Evolutionary conservation across 768 basidiomycete species (phyloP), one percentile per base, ranked within the genome.

Genomic region (Mycena crocata): DNA sequence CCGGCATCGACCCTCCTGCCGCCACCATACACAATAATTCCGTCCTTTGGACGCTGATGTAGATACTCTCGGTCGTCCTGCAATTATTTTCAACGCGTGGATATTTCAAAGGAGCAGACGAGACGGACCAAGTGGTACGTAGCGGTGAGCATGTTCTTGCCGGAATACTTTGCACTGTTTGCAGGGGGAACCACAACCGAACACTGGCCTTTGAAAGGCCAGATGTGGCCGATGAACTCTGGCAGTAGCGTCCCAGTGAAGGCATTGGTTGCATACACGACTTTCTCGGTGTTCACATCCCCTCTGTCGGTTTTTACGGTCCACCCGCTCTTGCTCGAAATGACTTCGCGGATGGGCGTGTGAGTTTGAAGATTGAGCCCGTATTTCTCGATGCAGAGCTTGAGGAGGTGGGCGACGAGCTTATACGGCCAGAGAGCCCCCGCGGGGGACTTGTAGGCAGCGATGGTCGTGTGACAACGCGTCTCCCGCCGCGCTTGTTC

Each of bases 201-300:
- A 62, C 75, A 70, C 66, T 69, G 67, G 0, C 57, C 64, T 19
- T 28, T 66, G 50, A 66, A 59, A 62, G 77, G 75, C 44, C 68
- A 66, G 37, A 74, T 71, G 31, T 62, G 74, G 14, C 70, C 71
- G 13, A 34, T 19, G 44, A 72, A 71, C 44, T 75, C 70, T 3
- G 70, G 68, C 30, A 86, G 68, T n/a, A 85, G 72, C 44, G 78
- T 75, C 23, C 82, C 77, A 26, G 77, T 77, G 70, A 83, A 84
- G 15, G 79, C 84, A 69, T 86, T 86, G 39, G 83, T 84, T 17
- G 82, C 81, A 62, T 81, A 81, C 1, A 86, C 76, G 28, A 86
- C 80, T 60, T 80, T 76, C 3, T 54, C 44, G 0, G 81, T 71
- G 23, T 31, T 48, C 21, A 83, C 71, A 9, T 23, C 70, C 1